Evolutionary conservation across 2,329 filamentous ascomycete genomes (phyloP), one percentile per base, ranked within the genome.

Genomic region (Scedosporium minutisporum): DNA sequence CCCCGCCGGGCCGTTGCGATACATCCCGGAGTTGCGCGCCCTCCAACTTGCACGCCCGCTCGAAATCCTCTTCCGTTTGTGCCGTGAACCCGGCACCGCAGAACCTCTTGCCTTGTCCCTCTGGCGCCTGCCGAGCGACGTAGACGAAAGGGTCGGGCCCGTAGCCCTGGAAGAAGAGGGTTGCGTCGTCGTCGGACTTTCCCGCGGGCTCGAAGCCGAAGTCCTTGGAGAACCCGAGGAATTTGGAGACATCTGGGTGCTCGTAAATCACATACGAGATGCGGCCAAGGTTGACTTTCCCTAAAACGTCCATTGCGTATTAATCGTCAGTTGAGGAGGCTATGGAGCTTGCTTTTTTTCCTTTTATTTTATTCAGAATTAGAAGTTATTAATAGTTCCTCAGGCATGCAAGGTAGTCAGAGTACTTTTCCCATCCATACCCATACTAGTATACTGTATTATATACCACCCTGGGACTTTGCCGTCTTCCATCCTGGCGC

Each of bases 101-200:
- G 23, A 57, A 57, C n/a, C 21, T 29, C 53, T 57, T 57, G 10
- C 53, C 53, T 42, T 68, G 63, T 1, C 65, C 66, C 57, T 68
- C 65, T 48, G 60, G 65, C 63, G 64, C 67, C 63, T 67, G 67
- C 14, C 58, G 58, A 7, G 77, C 78, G 57, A 80, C 77, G 65
- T 82, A 82, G 1, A 80, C 70, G 64, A 78, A 83, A 33, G 76
- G 76, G 64, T 83, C 80, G 1, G 68, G 70, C 9, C 80, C 80
- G 65, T 82, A 83, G 1, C 80, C 81, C 27, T 77, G 75, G 66
- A 75, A 80, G 71, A 77, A 82, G 51, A 79, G 74, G 3, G 53
- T 25, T n/a, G 23, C 53, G 23, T 66, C 71, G 46, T 74, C 70
- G 1, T 67, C 66, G 1, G 53, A 65, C 23, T 61, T 62, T 10